A percentile compares a stretch with the other conserved stretches of the same genome.
Conservation (phyloP, 192 early-diverging fungal species). For the Martensiomyces pterosporus region DNA sequence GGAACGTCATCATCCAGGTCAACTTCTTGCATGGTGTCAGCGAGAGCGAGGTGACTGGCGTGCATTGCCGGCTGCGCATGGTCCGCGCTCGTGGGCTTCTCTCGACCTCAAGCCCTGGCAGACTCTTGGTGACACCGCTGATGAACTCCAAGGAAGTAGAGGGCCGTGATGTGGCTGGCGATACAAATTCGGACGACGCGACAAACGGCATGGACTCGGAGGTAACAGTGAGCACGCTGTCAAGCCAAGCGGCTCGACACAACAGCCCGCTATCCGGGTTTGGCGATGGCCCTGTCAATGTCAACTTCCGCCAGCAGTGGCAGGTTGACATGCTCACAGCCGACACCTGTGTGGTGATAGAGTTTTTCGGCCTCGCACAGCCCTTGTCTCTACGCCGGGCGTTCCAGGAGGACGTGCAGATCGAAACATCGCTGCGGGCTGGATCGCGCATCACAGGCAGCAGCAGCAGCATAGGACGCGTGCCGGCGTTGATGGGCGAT, state of each 20-base stretch:
- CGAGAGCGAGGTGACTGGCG: constrained; percentile 26
- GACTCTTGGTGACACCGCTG: no score
- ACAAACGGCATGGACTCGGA: neutral
- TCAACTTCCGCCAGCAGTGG: constrained; percentile 43
- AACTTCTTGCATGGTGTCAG: constrained; percentile 23
- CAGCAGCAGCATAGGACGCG: neutral
- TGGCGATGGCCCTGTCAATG: constrained; percentile 29
- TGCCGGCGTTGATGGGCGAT: neutral
- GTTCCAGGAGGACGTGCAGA: constrained; percentile 44
- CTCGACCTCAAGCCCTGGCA: no score
- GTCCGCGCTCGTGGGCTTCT: constrained; percentile 24
- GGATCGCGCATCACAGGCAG: neutral
- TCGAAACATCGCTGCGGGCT: constrained; percentile 26
- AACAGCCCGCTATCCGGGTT: constrained; percentile 30
- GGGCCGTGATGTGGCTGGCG: no score
- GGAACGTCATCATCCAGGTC: constrained; percentile 42
- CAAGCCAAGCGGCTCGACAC: constrained; percentile 12
- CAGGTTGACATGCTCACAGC: constrained; percentile 22
- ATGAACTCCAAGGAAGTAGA: no score
- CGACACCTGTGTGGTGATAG: constrained; percentile 25
- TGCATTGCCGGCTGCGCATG: constrained; percentile 43
- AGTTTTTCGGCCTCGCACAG: constrained; percentile 37
- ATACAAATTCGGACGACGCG: no score
- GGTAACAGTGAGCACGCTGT: constrained; percentile 15
- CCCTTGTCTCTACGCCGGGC: constrained; percentile 31